Evolutionary conservation across 192 early-diverging fungal species (phyloP).

Genomic region (Gamsiella multidivaricata): DNA sequence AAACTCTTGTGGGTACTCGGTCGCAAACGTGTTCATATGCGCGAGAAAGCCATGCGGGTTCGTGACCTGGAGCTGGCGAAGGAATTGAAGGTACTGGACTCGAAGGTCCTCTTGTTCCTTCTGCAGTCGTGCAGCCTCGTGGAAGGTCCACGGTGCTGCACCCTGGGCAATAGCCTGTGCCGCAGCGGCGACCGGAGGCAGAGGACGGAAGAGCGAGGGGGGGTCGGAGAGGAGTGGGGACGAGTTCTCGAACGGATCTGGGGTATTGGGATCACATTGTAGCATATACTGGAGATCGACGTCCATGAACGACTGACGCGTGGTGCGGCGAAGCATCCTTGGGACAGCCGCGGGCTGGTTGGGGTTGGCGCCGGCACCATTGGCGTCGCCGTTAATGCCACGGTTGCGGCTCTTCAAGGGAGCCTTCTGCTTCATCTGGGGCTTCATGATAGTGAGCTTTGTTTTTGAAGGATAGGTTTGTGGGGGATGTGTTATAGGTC

Average conservation of each 20-base stretch:
- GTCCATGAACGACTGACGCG: slow-evolving; percentile 50
- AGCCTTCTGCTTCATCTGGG: slow-evolving; percentile 29
- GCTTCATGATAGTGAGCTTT: slow-evolving; percentile 30
- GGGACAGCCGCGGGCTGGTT: slow-evolving; percentile 14
- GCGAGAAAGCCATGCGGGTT: slow-evolving; percentile 45
- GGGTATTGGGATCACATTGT: slow-evolving; percentile 31
- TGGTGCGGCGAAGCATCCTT: slow-evolving; percentile 39
- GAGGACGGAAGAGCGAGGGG: slow-evolving; percentile 39
- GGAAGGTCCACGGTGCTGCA: slow-evolving; percentile 43
- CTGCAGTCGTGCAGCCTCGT: slow-evolving; percentile 37
- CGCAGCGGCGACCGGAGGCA: slow-evolving; percentile 44
- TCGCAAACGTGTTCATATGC: slow-evolving; percentile 47
- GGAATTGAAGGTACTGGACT: slow-evolving; percentile 40
- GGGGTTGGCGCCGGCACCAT: not conserved
- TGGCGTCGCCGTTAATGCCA: not conserved
- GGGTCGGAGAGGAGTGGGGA: slow-evolving; percentile 48
- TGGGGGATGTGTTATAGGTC: not conserved
- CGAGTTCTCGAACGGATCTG: slow-evolving; percentile 42
- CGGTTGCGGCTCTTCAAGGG: slow-evolving; percentile 40
- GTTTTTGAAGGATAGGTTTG: not conserved
- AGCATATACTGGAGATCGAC: slow-evolving; percentile 51
- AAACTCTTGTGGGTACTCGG: slow-evolving; percentile 44
- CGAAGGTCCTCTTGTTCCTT: slow-evolving; percentile 50
- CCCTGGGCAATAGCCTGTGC: slow-evolving; percentile 47
- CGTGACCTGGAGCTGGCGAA: slow-evolving; percentile 30